A percentile compares a stretch with the other conserved stretches of the same genome.
These are phyloP conservation scores for Xylaria multiplex DNA, from an alignment of 2,329 filamentous ascomycete genomes.

Conservation along the genomic window DNA sequence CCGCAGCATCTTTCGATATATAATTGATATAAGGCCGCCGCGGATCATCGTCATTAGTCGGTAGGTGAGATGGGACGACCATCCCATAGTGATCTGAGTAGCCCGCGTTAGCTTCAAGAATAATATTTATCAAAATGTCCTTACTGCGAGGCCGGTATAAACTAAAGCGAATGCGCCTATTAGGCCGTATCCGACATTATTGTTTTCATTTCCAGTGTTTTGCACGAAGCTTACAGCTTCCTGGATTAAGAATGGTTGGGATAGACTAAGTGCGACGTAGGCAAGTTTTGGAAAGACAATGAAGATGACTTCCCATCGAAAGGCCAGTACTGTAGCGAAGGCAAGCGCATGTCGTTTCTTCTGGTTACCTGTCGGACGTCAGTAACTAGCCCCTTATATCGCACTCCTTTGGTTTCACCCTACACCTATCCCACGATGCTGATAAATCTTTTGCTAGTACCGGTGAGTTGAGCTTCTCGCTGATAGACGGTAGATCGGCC, in stretches of 20 bases:
- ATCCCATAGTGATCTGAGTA: slow-evolving; percentile 22
- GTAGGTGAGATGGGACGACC: slow-evolving; percentile 31
- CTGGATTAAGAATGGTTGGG: slow-evolving; percentile 29
- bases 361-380: slow-evolving; percentile 22
- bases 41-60: slow-evolving; percentile 29
- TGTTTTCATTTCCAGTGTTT: slow-evolving; percentile 1
- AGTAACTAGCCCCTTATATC: neutral
- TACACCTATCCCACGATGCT: slow-evolving; percentile 23
- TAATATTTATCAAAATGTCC: neutral
- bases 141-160: slow-evolving; percentile 29
- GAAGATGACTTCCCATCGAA: slow-evolving; percentile 20
- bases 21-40: slow-evolving; percentile 24
- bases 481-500: slow-evolving; percentile 27
- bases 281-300: slow-evolving; percentile 25
- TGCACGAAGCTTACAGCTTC: slow-evolving; percentile 24
- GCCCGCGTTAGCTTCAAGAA: neutral
- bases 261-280: slow-evolving; percentile 26
- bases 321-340: slow-evolving; percentile 22
- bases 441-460: slow-evolving; percentile 14
- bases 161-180: slow-evolving; percentile 30
- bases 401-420: neutral
- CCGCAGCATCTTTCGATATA: slow-evolving; percentile 24
- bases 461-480: slow-evolving; percentile 30
- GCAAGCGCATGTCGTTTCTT: slow-evolving; percentile 19
- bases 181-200: slow-evolving; percentile 21